A percentile compares a stretch with the other conserved stretches of the same genome.
phyloP scores from a whole-genome alignment of 139 green algal genomes.

The Closterium sp. region DNA sequence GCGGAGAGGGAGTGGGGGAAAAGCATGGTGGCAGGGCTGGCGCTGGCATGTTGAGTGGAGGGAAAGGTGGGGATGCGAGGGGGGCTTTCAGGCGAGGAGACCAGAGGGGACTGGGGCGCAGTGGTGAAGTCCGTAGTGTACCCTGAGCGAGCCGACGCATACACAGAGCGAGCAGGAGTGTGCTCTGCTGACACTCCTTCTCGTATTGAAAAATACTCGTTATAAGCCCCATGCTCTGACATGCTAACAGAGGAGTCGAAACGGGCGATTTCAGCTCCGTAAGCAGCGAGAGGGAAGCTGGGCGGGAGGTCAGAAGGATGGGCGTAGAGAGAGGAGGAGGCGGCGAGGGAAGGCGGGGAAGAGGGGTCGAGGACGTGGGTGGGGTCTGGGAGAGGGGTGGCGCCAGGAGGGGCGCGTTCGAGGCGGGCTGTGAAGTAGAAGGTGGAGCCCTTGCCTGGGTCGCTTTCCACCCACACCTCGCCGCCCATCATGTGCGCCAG shows the following conservation, averaged over 20 bases:
- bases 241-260: not conserved
- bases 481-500: constrained; percentile 42
- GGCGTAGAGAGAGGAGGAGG: not conserved
- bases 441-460: constrained; percentile 21
- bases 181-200: not conserved
- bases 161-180: not conserved
- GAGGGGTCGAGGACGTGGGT: not conserved
- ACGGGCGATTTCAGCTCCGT: not conserved
- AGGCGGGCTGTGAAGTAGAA: constrained; percentile 41
- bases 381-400: not conserved
- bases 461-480: constrained; percentile 38
- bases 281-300: not conserved
- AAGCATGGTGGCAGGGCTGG: not conserved
- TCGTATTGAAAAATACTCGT: not conserved
- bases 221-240: not conserved
- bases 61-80: not conserved
- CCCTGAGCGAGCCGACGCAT: not conserved
- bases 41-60: not conserved
- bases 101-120: not conserved
- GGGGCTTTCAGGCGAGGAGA: not conserved
- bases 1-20: not conserved
- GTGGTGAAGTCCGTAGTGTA: not conserved
- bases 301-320: not conserved
- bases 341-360: not conserved
- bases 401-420: not conserved